phyloP scores from a whole-genome alignment of 2,329 filamentous ascomycete genomes.

The Pezicula rhizophila region DNA sequence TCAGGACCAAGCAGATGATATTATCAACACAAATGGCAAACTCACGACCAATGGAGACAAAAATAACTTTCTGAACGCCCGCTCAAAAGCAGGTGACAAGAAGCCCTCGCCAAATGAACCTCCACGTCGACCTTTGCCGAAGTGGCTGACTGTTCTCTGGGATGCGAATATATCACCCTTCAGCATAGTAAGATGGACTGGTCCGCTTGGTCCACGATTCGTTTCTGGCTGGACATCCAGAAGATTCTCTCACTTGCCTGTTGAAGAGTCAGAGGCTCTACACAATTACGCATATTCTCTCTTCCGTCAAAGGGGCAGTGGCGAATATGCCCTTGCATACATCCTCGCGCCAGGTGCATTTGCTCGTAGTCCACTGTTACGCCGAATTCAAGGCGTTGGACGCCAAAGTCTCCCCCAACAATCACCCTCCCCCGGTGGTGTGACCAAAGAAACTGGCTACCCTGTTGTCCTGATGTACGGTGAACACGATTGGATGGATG shows the following conservation, averaged over 20 bases:
- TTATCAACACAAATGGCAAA: constrained; percentile 34
- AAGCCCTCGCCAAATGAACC: constrained; percentile 25
- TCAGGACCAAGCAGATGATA: constrained; percentile 57
- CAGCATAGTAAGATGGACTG: constrained; percentile 78
- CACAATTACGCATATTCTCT: constrained; percentile 94
- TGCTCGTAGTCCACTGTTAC: constrained; percentile 79
- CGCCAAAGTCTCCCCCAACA: constrained; percentile 47
- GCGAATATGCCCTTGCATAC: constrained; percentile 89
- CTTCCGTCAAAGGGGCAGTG: constrained; percentile 85
- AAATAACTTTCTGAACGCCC: constrained; percentile 48
- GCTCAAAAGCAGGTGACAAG: constrained; percentile 33
- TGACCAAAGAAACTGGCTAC: constrained; percentile 50
- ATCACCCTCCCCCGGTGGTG: constrained; percentile 1
- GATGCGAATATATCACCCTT: constrained; percentile 96
- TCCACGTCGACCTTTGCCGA: constrained; percentile 55
- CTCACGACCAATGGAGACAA: constrained; percentile 27
- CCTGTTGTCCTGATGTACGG: constrained; percentile 94
- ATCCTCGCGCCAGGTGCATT: constrained; percentile 91
- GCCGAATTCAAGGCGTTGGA: constrained; percentile 79
- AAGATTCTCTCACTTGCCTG: constrained; percentile 82
- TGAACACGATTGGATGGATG: constrained; percentile 98
- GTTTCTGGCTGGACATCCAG: constrained; percentile 93
- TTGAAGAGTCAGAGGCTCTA: constrained; percentile 72
- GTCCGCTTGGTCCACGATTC: constrained; percentile 83
- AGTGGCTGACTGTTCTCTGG: constrained; percentile 92